Evolutionary conservation across 148 eudicot genomes (phyloP).

Genomic region (Rhododendron vialii): DNA sequence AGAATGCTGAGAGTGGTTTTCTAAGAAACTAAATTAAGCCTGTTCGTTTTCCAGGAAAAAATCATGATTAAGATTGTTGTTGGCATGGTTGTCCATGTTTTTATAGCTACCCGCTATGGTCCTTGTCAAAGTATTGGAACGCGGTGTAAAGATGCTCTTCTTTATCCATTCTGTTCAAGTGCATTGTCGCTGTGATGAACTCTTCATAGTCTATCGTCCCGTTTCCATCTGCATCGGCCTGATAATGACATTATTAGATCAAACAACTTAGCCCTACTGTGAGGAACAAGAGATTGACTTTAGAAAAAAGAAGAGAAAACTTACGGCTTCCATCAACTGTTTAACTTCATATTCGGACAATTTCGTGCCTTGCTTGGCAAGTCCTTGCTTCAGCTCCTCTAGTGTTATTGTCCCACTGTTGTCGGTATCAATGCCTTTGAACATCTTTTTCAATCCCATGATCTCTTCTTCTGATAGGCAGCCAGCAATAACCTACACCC

Average conservation of each 20-base stretch:
- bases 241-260: not conserved
- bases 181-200: slow-evolving; percentile 99
- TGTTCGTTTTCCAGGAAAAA: not conserved
- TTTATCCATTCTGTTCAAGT: slow-evolving; percentile 92
- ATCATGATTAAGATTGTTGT: not conserved
- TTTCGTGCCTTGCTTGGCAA: slow-evolving; percentile 55
- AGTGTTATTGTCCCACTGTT: slow-evolving; percentile 64
- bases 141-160: slow-evolving; percentile 98
- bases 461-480: slow-evolving; percentile 71
- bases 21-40: not conserved
- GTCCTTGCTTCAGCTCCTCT: slow-evolving; percentile 61
- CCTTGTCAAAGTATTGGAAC: slow-evolving; percentile 95
- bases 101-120: slow-evolving; percentile 75
- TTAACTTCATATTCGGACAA: slow-evolving; percentile 55
- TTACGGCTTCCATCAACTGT: slow-evolving; percentile 68
- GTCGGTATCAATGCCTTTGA: slow-evolving; percentile 58
- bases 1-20: not conserved
- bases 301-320: not conserved
- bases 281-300: not conserved
- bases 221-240: slow-evolving; percentile 99
- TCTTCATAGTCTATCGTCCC: slow-evolving; percentile 96
- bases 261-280: not conserved
- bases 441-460: slow-evolving; percentile 71
- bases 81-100: not conserved
- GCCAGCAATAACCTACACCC: slow-evolving; percentile 62